phyloP scores from a whole-genome alignment of 805 yeast species.

The Metschnikowia similis region DNA sequence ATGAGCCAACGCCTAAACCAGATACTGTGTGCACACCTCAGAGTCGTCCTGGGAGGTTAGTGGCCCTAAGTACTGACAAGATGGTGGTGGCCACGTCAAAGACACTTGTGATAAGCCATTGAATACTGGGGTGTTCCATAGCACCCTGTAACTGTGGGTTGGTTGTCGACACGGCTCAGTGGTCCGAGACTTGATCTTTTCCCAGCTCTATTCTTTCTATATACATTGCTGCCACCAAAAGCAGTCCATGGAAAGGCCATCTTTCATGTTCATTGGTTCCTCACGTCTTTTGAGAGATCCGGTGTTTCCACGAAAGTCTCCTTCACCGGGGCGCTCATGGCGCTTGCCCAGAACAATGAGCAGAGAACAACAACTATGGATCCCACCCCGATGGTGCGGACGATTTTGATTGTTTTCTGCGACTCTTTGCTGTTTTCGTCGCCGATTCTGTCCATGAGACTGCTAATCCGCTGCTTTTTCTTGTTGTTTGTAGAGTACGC shows the following conservation, averaged over 20 bases:
- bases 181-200: not conserved
- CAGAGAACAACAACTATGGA: constrained; percentile 16
- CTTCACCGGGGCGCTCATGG: constrained; percentile 13
- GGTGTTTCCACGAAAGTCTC: constrained; percentile 9
- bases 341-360: constrained; percentile 17
- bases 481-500: constrained; percentile 5
- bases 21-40: too few relatives aligned
- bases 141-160: too few relatives aligned
- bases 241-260: not conserved
- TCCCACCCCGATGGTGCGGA: constrained; percentile 18
- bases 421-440: constrained; percentile 32
- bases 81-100: too few relatives aligned
- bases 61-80: too few relatives aligned
- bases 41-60: too few relatives aligned
- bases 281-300: constrained; percentile 13
- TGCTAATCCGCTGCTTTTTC: constrained; percentile 20
- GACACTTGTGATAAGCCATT: too few relatives aligned
- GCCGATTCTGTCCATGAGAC: constrained; percentile 27
- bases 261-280: not conserved
- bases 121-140: too few relatives aligned
- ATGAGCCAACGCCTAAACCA: too few relatives aligned
- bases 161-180: too few relatives aligned
- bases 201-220: not conserved
- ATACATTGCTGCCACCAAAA: not conserved
- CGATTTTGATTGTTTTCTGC: constrained; percentile 21